Percentiles rank a stretch among this genome's conserved stretches.
phyloP scores from a whole-genome alignment of 371 early-diverging fungal species.

The Mortierella sp. region DNA sequence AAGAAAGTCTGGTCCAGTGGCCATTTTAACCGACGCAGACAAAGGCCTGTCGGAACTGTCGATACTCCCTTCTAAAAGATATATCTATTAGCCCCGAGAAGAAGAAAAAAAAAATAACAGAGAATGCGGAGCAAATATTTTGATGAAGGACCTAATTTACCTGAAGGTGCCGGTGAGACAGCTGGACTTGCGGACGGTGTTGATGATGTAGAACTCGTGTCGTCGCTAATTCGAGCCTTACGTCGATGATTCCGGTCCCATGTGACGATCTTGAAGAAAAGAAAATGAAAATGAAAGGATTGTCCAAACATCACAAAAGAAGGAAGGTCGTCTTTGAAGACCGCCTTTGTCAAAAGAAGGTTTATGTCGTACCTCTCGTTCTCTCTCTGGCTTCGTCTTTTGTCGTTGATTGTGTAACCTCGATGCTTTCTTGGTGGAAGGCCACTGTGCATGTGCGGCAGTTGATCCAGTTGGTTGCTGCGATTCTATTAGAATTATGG shows the following conservation, averaged over 20 bases:
- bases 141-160: conserved; percentile 4
- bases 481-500: background rate
- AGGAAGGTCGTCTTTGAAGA: background rate
- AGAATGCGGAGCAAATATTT: conserved; percentile 4
- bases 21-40: conserved; percentile 82
- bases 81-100: background rate
- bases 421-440: background rate
- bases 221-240: background rate
- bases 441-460: background rate
- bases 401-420: conserved; percentile 2
- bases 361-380: background rate
- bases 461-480: background rate
- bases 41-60: conserved; percentile 69
- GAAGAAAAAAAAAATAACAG: background rate
- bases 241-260: conserved; percentile 13
- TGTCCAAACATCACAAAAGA: background rate
- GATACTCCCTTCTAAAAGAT: conserved; percentile 42
- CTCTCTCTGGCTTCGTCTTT: background rate
- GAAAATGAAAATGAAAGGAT: background rate
- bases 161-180: conserved; percentile 4
- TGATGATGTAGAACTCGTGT: background rate
- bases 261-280: background rate
- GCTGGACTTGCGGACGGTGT: conserved; percentile 12
- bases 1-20: conserved; percentile 81
- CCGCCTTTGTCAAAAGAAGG: background rate